Base-by-base conservation (phyloP, 2,329 filamentous ascomycete species). In the Diaporthe ilicicola region DNA sequence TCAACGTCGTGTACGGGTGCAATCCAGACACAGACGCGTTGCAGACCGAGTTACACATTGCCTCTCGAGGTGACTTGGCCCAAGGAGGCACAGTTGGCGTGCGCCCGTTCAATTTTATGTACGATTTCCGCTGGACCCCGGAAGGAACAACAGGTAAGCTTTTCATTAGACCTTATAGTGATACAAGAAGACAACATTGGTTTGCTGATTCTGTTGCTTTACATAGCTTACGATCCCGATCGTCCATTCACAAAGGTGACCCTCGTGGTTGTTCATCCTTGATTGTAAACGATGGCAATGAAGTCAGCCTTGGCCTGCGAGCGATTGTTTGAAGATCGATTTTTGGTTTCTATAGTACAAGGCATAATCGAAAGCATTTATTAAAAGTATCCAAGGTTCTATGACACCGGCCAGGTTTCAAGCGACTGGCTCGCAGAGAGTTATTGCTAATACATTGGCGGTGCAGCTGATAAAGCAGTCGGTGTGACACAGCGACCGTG, bases 1-100 rank as follows among this genome's bases (percentile, higher is more conserved):
- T 82, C 67, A 75, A 81, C 48, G 79, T 81, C n/a, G 76, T 76
- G 7, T 83, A 84, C 71, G 81, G 79, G 37, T 85, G 83, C 74
- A 79, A 84, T 71, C 79, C 81, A 1, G 81, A 81, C 51, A 83
- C 81, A 13, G 82, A 83, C 51, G 78, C 73, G 4, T 69, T 83
- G 5, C 82, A 85, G 75, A 76, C 78, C 15, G 77, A 83, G 62
- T 75, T 85, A 27, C 59, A 64, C 44, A 64, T 64, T 64, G 59
- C 59, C 29, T 34, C 59, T 10, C 59, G 59, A 15, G 59, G 59
- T 17, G 59, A 64, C 22, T 8, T 64, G 42, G 59, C 59, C 24
- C 44, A 50, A 19, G 59, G 59, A 19, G 59, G 59, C 42, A 64
- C 29, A 3, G 59, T 64, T 27, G 59, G 59, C 19, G 59, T 64